These are phyloP conservation scores for Xanthoconium stramineum DNA, from an alignment of 768 basidiomycete species.

Conservation along the genomic window DNA sequence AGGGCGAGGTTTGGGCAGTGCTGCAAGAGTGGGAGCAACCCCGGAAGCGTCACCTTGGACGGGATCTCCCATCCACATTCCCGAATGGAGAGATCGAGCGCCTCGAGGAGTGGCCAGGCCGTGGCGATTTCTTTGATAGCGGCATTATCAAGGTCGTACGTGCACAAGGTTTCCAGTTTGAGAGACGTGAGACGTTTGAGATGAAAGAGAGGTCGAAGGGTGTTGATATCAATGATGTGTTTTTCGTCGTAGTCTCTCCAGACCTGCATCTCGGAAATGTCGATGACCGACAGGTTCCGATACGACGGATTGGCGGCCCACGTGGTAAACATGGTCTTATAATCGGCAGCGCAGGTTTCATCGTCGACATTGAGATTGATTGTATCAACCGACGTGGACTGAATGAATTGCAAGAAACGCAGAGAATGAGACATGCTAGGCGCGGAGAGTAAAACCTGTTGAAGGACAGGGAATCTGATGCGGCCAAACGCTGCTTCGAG, in stretches of 20 bases:
- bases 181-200: conserved; percentile 20
- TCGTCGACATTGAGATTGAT: conserved; percentile 33
- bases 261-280: conserved; percentile 30
- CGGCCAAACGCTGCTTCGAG: conserved; percentile 15
- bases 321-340: conserved; percentile 19
- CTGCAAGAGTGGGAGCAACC: conserved; percentile 20
- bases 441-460: conserved; percentile 21
- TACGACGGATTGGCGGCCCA: conserved; percentile 25
- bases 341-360: conserved; percentile 27
- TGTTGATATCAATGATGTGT: conserved; percentile 25
- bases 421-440: conserved; percentile 23
- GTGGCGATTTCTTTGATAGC: conserved; percentile 23
- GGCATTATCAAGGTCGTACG: conserved; percentile 22
- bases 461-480: conserved; percentile 20
- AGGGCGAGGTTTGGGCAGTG: conserved; percentile 25
- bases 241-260: conserved; percentile 30
- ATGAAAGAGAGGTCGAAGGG: conserved; percentile 24
- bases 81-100: conserved; percentile 26
- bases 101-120: conserved; percentile 29
- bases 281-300: conserved; percentile 23
- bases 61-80: conserved; percentile 32
- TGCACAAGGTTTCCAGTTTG: conserved; percentile 30
- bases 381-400: conserved; percentile 27
- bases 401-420: conserved; percentile 26
- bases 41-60: conserved; percentile 25